Base-by-base conservation (phyloP, 805 yeast species). In the Candida ponderosae region DNA sequence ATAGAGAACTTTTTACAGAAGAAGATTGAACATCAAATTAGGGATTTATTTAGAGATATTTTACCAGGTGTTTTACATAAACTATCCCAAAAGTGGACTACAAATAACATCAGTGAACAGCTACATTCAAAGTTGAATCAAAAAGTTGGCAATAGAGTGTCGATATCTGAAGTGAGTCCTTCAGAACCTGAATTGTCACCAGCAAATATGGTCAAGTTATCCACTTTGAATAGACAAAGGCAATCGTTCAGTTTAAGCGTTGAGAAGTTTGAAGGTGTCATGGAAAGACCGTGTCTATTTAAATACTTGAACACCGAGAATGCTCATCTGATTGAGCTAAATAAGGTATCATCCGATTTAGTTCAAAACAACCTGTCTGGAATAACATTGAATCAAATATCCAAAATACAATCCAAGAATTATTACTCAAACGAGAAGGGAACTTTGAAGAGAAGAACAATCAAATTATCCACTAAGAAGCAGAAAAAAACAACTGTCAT, bases 31-130 rank as follows among this genome's bases (percentile, higher is more conserved):
- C 71, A 67, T 37, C 93, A 84, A 55, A 79, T 87, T 26, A 64
- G 94, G 37, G 85, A 81, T 36, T 64, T 87, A 43, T 87, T 87
- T 60, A 68, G 93, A 42, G 96, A 87, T 53, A 81, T 86, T 36
- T 67, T 87, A 37, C 96, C 96, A 2, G 76, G 86, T 10, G 75
- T 86, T 33, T 67, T 87, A 36, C 89, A 87, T 59, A 76, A 81
- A 48, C 69, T 85, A 40, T 77, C 87, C 27, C 75, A 82, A 50
- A 76, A 73, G 46, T 87, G 78, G 67, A 72, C 79, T 3, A 55
- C 62, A 19, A 61, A 67, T 14, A 59, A 56, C 38, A 53, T 63
- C 23, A 49, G 48, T 30, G 46, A 46, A 31, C 53, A 56, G 35
- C 29, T 52, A 20, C 54, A 50, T 30, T 43, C 47, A 14, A 51